Percentiles rank a stretch among this genome's conserved stretches.
Conservation (phyloP, 805 yeast genomes). For the Myxozyma geophila region DNA sequence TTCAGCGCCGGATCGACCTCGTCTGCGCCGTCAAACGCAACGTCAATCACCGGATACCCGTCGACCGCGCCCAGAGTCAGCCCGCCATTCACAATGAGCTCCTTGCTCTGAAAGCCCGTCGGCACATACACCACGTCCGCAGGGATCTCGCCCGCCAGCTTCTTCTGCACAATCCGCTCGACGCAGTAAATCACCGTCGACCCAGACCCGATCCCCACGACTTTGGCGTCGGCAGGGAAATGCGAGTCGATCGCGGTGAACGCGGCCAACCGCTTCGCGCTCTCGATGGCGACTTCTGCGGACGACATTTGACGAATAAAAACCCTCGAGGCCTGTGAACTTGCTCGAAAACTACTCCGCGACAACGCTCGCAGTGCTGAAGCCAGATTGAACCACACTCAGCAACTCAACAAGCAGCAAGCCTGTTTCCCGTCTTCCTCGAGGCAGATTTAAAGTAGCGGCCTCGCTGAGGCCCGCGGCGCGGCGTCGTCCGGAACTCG, state of each 20-base stretch:
- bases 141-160: slow-evolving; percentile 41
- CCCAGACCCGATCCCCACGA: slow-evolving; percentile 95
- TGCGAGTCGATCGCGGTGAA: slow-evolving; percentile 90
- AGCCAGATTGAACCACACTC: neutral
- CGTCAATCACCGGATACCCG: slow-evolving; percentile 74
- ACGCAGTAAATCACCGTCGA: slow-evolving; percentile 97
- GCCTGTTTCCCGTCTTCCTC: too few relatives aligned
- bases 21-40: slow-evolving; percentile 98
- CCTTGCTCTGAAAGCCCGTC: slow-evolving; percentile 94
- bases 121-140: slow-evolving; percentile 78
- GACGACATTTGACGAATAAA: slow-evolving; percentile 7
- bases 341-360: neutral
- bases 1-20: slow-evolving; percentile 83
- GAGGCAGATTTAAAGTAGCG: neutral
- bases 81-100: slow-evolving; percentile 80
- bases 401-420: too few relatives aligned
- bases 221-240: slow-evolving; percentile 66
- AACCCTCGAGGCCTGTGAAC: neutral
- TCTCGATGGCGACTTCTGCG: slow-evolving; percentile 55
- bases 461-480: neutral
- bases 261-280: slow-evolving; percentile 89
- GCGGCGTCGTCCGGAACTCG: slow-evolving; percentile 11
- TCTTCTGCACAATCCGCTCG: slow-evolving; percentile 80
- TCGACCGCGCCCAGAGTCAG: slow-evolving; percentile 79
- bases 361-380: neutral